A percentile compares a stretch with the other conserved stretches of the same genome.
These are phyloP conservation scores for Pichia deserticola DNA, from an alignment of 805 yeast species.

Conservation along the genomic window DNA sequence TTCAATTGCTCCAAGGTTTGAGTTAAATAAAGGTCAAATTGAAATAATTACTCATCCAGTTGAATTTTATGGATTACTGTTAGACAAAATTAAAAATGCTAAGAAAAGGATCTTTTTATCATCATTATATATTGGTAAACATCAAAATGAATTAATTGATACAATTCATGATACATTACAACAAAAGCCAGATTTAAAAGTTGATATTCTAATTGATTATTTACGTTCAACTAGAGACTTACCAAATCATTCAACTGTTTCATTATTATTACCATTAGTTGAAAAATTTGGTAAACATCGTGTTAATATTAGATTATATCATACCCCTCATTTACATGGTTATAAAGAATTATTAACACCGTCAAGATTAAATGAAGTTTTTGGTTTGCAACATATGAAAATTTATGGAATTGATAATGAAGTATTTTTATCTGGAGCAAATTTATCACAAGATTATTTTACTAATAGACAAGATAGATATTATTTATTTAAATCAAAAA, in stretches of 20 bases:
- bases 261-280: constrained; percentile 59
- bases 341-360: constrained; percentile 62
- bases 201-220: constrained; percentile 76
- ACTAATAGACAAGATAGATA: constrained; percentile 93
- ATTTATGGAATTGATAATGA: constrained; percentile 92
- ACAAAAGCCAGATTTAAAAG: constrained; percentile 52
- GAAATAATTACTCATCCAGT: constrained; percentile 58
- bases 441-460: constrained; percentile 84
- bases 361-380: constrained; percentile 79
- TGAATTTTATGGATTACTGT: constrained; percentile 63
- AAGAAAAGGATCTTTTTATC: constrained; percentile 67
- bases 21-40: constrained; percentile 47
- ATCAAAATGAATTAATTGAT: constrained; percentile 67
- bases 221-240: constrained; percentile 90
- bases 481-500: constrained; percentile 53
- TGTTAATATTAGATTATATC: constrained; percentile 77
- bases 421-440: constrained; percentile 84
- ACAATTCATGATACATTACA: constrained; percentile 54
- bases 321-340: constrained; percentile 79
- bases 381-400: constrained; percentile 96
- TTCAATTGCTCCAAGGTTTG: constrained; percentile 60
- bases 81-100: constrained; percentile 54
- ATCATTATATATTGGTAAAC: constrained; percentile 78
- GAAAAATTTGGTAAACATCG: constrained; percentile 55
- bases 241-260: constrained; percentile 72